Evolutionary conservation across 371 early-diverging fungal genomes (phyloP), one percentile per base, ranked within the genome.

Genomic region (Mortierella sp.): DNA sequence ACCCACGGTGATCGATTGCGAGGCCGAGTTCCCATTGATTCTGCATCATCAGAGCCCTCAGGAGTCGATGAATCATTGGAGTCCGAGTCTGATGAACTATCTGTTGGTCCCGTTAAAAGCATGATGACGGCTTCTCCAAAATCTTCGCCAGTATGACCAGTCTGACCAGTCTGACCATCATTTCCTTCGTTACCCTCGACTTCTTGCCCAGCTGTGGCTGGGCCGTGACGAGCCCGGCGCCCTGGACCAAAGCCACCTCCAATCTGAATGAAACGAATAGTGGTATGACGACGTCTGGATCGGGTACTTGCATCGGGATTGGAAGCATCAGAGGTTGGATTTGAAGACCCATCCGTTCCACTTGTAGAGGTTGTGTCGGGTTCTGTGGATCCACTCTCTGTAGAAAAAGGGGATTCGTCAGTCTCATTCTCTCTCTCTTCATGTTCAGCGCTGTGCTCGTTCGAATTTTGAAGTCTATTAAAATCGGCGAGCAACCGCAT

Each of bases 241-340:
- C 49, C 43, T 5, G 51, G 55, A 10, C 70, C 70, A 35, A 53
- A 34, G 1, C 66, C 66, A 13, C 67, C 71, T 19, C 68, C 68
- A 51, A 80, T 53, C 40, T 80, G 81, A 54, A 80, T 70, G 15
- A 80, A 60, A 15, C 81, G 75, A 7, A 80, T 71, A 28, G 75
- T 80, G 0, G 75, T 58, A 40, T 68, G 51, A 13, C 53, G 75
- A 22, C 68, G 71, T 53, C 75, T 34, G 10, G 68, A 66, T 26
- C 68, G 60, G 12, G 60, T 10, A 34, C 13, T 37, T 35, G 64
- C 53, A 26, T 53, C 67, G 19, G 56, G 17, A 23, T 32, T 35
- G 40, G 40, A 37, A 10, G 32, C 15, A 35, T 22, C 19, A 8
- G 56, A 34, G 13, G 61, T 2, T 10, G 65, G 6, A 28, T 31